Percentiles rank a stretch among this genome's conserved stretches.
Conservation (phyloP, 495 filamentous ascomycete species). For the Ascodesmis nigricans region DNA sequence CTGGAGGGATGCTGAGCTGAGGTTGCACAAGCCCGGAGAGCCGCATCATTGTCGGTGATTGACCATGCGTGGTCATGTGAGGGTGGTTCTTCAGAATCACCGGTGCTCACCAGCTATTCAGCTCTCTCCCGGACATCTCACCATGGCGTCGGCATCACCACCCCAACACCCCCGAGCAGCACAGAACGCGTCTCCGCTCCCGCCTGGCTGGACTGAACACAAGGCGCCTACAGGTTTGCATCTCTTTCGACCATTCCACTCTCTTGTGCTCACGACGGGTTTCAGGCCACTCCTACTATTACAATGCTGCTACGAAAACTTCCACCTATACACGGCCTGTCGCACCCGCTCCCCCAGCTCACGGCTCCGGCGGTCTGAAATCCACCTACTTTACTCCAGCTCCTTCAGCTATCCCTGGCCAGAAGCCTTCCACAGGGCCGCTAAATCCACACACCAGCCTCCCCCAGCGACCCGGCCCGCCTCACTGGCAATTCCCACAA, state of each 20-base stretch:
- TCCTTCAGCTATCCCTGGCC: constrained; percentile 13
- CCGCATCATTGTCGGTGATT: too few relatives aligned
- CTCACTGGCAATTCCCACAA: constrained; percentile 16
- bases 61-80: too few relatives aligned
- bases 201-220: constrained; percentile 77
- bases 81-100: too few relatives aligned
- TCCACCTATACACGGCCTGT: constrained; percentile 66
- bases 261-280: too few relatives aligned
- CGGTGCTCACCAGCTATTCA: too few relatives aligned
- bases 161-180: constrained; percentile 3
- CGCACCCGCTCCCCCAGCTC: constrained; percentile 21
- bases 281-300: constrained; percentile 66
- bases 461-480: constrained; percentile 26
- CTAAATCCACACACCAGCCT: constrained; percentile 26
- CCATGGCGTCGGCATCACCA: constrained; percentile 6
- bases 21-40: too few relatives aligned
- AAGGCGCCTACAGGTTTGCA: constrained; percentile 57
- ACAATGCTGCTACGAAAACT: constrained; percentile 62
- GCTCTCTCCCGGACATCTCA: neutral
- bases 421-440: too few relatives aligned
- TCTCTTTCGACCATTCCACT: neutral
- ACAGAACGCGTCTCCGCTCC: constrained; percentile 24
- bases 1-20: too few relatives aligned
- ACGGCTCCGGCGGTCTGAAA: constrained; percentile 23
- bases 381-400: too few relatives aligned